Conservation (phyloP, 2,329 filamentous ascomycete species). For the Microsporum audouinii region DNA sequence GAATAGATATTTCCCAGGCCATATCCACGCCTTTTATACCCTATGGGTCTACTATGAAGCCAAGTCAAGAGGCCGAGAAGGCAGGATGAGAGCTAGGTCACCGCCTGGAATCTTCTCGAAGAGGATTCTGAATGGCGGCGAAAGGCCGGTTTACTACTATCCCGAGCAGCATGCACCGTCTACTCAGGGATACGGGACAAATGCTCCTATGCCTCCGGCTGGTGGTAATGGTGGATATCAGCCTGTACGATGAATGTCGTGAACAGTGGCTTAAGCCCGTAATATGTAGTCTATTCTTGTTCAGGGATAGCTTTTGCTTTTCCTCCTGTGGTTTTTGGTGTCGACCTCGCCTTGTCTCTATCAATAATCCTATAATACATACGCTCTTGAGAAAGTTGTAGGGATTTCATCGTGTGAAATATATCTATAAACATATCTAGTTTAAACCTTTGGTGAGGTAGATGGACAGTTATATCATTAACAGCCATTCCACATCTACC, state of each 20-base stretch:
- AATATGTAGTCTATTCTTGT: too few relatives aligned
- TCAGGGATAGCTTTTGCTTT: too few relatives aligned
- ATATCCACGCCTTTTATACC: constrained; percentile 69
- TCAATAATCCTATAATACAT: neutral
- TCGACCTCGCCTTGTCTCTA: neutral
- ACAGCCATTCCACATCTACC: too few relatives aligned
- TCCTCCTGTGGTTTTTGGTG: neutral
- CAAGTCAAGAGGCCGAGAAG: constrained; percentile 23
- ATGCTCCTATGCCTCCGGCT: neutral
- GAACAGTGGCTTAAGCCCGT: too few relatives aligned
- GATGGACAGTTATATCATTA: too few relatives aligned
- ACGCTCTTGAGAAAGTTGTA: neutral
- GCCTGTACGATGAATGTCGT: neutral
- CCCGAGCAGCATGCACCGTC: neutral
- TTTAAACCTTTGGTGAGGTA: too few relatives aligned
- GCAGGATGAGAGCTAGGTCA: constrained; percentile 14
- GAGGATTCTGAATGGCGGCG: constrained; percentile 30
- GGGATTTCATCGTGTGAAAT: too few relatives aligned
- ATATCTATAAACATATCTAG: too few relatives aligned
- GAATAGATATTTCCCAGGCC: constrained; percentile 59
- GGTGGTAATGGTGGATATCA: neutral
- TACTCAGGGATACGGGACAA: neutral
- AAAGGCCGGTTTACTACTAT: neutral
- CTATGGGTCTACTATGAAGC: constrained; percentile 76
- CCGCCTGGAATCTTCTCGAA: constrained; percentile 33